Evolutionary conservation across 2,329 filamentous ascomycete species (phyloP), one percentile per base, ranked within the genome.

Genomic region (Dothideomycetes sp.): DNA sequence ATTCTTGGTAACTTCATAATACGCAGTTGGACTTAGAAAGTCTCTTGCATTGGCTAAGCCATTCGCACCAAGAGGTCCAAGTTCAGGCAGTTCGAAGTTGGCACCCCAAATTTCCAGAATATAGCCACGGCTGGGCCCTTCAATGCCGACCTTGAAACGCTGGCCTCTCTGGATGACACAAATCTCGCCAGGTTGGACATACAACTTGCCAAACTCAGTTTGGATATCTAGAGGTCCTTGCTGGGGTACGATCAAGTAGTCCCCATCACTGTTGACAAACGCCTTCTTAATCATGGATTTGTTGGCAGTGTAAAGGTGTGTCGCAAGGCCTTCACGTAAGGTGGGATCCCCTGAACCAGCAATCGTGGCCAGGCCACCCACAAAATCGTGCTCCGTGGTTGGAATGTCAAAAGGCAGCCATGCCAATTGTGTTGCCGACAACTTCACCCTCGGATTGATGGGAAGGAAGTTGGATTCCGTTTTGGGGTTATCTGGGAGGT

Each of bases 301-400:
- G 45, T 69, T 70, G 45, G 65, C 60, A 42, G 61, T 59, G 47
- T 69, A 73, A 18, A 70, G 58, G 45, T 71, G 66, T 2, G 67
- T 56, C 2, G 68, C 68, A 14, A 72, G 49, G 3, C 69, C 69
- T 41, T 72, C 66, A 38, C 60, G 57, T 19, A 68, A 57, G 11
- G 64, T 72, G 3, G 69, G 63, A 31, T 72, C 68, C 11, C 69
- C 69, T 27, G 64, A 64, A 8, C 69, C 69, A n/a, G 60, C 65
- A 12, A 73, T 56, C 1, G 68, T 69, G 47, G 66, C 63, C 11
- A 73, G 54, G 4, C 69, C 68, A 38, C 65, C 54, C 11, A 64
- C 52, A 44, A 72, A 72, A 36, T 70, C 66, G 17, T 66, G 56
- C 19, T 60, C 53, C 30, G 60, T 54, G 8, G 56, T 51, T 0